phyloP scores from a whole-genome alignment of 2,329 filamentous ascomycete genomes.

The Domatiomyces globalis region DNA sequence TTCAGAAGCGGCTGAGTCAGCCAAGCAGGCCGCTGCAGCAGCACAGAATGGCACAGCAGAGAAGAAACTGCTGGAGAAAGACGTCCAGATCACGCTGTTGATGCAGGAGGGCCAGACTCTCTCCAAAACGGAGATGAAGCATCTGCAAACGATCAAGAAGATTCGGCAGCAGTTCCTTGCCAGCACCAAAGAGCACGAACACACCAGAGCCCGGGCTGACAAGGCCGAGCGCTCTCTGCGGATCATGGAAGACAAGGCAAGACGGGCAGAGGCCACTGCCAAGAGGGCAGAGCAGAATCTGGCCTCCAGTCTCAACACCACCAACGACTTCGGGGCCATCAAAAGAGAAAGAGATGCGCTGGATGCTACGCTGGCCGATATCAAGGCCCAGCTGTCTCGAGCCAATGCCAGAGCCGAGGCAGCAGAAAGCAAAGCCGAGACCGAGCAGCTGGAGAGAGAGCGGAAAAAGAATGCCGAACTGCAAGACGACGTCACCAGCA shows the following conservation, averaged over 20 bases:
- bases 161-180: conserved; percentile 43
- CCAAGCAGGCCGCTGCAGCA: conserved; percentile 51
- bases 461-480: conserved; percentile 41
- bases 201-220: conserved; percentile 41
- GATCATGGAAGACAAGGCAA: conserved; percentile 41
- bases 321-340: conserved; percentile 47
- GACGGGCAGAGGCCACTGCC: conserved; percentile 45
- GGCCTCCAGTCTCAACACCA: conserved; percentile 36
- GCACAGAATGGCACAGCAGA: conserved; percentile 53
- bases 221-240: conserved; percentile 43
- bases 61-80: conserved; percentile 73
- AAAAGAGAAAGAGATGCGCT: conserved; percentile 50
- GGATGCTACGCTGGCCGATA: conserved; percentile 49
- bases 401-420: conserved; percentile 53
- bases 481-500: conserved; percentile 49
- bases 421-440: conserved; percentile 51
- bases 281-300: conserved; percentile 43
- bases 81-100: conserved; percentile 74
- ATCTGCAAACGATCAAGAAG: conserved; percentile 70
- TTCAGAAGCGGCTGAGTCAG: conserved; percentile 61
- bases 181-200: conserved; percentile 36
- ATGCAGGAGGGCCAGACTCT: conserved; percentile 88
- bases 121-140: conserved; percentile 72
- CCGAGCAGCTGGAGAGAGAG: conserved; percentile 54
- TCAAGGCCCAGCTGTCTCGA: conserved; percentile 55